Evolutionary conservation across 352 stramenopile genomes (phyloP), one percentile per base, ranked within the genome.

Genomic region (Phytophthora nicotianae): DNA sequence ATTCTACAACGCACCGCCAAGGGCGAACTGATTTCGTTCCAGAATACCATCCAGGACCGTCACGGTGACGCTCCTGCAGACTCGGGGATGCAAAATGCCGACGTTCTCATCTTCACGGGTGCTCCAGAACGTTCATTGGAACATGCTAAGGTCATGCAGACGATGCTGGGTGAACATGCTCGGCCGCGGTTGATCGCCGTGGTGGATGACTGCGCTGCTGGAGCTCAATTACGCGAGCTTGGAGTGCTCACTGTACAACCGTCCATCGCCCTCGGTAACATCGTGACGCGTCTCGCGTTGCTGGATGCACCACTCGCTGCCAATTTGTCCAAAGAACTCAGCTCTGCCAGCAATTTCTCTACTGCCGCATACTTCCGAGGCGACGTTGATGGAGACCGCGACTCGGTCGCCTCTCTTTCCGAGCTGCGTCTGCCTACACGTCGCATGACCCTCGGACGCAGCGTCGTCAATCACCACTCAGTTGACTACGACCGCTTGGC

Each of bases 221-320:
- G 65, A 20, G 54, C 75, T 27, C 51, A 76, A 48, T 59, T 90
- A 53, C 74, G 75, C 5, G 65, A 84, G n/a, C 65, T 85, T 24
- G 79, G 75, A 5, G 81, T 90, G 47, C 68, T 90, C 27, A 82
- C 73, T 4, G 71, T 90, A 9, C 78, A 88, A 64, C 78, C 81
- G 40, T 81, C 78, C n/a, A 85, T 90, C 33, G 79, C 78, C 16
- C 65, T 90, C 19, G 76, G 78, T 21, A 88, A 88, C 56, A 87
- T 88, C 51, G 72, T 76, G 19, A 88, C 78, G 11, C 76, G 77
- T 21, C 74, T 86, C 50, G 76, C 78, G 11, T 55, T 89, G 38
- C 55, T 89, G 26, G 77, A 87, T 17, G 59, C 63, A 10, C 64
- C 68, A 7, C 67, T 79, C 6, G 74, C 74, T 17, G 59, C 60